Evolutionary conservation across 257 asterid species (phyloP).

Genomic region (Solanum dulcamara): DNA sequence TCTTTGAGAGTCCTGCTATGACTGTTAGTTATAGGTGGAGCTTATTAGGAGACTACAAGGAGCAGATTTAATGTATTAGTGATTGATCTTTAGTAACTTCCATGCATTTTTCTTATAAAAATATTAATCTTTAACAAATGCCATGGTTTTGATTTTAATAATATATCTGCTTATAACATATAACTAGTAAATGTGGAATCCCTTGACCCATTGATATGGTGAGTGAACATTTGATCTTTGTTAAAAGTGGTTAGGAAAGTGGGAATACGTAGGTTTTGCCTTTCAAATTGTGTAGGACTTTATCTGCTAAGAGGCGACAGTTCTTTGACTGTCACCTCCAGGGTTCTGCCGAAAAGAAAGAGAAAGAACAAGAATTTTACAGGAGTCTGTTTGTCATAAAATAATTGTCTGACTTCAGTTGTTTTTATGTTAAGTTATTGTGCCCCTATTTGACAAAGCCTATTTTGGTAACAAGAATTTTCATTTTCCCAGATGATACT

Average conservation of each 20-base stretch:
- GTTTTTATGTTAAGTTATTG: constrained; percentile 7
- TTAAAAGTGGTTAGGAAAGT: background rate
- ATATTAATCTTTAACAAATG: background rate
- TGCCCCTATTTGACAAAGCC: constrained; percentile 27
- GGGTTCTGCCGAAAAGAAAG: background rate
- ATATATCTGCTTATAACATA: background rate
- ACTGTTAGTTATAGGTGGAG: background rate
- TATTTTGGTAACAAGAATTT: constrained; percentile 45
- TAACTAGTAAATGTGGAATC: background rate
- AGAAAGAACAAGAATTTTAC: background rate
- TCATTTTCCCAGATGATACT: constrained; percentile 89
- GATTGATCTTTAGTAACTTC: background rate
- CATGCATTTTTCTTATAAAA: background rate
- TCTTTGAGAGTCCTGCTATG: background rate
- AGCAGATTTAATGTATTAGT: background rate
- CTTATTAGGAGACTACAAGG: background rate
- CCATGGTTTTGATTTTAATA: background rate
- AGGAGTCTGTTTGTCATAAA: background rate
- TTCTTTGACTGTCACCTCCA: background rate
- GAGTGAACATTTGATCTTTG: background rate
- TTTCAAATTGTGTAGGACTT: background rate
- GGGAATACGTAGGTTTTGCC: background rate
- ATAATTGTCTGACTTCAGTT: background rate
- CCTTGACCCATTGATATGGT: background rate
- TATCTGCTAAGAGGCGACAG: background rate